Percentiles rank a stretch among this genome's conserved stretches.
phyloP scores from a whole-genome alignment of 2,329 filamentous ascomycete species.

The Microsporum canis region DNA sequence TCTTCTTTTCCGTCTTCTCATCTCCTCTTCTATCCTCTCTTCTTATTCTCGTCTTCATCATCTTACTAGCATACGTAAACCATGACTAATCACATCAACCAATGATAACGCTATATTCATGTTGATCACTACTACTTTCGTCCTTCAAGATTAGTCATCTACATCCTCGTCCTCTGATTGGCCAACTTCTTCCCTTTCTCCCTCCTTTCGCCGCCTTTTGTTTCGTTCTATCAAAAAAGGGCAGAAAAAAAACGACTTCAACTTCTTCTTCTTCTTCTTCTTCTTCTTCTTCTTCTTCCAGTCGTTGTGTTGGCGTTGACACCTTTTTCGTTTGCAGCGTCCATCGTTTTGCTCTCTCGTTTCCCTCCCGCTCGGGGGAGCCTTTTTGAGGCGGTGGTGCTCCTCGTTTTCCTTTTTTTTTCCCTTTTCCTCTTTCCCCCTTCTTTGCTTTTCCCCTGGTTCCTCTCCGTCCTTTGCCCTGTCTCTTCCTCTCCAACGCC shows the following conservation, averaged over 20 bases:
- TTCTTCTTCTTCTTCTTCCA: constrained; percentile 9
- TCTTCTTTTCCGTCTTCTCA: not conserved
- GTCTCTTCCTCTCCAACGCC: constrained; percentile 6
- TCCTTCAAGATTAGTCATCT: not conserved
- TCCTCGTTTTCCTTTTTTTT: constrained; percentile 21
- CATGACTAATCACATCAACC: not conserved
- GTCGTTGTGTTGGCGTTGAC: constrained; percentile 13
- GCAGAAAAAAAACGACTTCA: not conserved
- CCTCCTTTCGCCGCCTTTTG: not conserved
- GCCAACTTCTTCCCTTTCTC: not conserved
- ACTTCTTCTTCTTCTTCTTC: not conserved
- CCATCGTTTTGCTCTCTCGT: not conserved
- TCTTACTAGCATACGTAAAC: not conserved
- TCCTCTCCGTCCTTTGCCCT: constrained; percentile 14
- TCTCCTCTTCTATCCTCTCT: not conserved
- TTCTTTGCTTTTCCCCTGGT: constrained; percentile 23
- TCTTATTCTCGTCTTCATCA: not conserved
- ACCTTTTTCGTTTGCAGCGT: not conserved
- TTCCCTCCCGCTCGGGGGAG: not conserved
- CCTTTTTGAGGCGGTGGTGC: constrained; percentile 4
- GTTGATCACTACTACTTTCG: not conserved
- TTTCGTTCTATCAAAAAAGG: not conserved
- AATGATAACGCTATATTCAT: not conserved
- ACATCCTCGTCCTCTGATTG: not conserved
- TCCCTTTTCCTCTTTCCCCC: constrained; percentile 18